Evolutionary conservation across 2,329 filamentous ascomycete species (phyloP).

Genomic region (Clonostachys chloroleuca): DNA sequence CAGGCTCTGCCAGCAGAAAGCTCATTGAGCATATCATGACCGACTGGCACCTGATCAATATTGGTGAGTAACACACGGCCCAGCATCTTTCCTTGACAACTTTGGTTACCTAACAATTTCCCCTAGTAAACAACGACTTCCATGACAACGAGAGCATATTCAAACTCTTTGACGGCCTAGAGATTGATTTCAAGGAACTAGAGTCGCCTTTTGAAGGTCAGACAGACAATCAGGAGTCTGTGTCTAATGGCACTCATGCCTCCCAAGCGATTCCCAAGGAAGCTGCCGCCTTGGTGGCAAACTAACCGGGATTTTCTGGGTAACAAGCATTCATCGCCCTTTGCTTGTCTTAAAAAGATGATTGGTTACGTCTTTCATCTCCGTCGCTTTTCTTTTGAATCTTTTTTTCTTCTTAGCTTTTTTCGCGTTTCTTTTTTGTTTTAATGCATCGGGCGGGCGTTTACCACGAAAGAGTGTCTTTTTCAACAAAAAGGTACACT

Average conservation of each 20-base stretch:
- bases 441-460: not conserved
- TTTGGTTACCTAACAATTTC: constrained; percentile 23
- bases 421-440: constrained; percentile 5
- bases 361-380: not conserved
- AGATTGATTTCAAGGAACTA: constrained; percentile 52
- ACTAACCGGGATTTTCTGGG: not conserved
- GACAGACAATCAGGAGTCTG: constrained; percentile 12
- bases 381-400: not conserved
- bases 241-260: constrained; percentile 6
- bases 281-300: not conserved
- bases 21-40: constrained; percentile 83
- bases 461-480: constrained; percentile 7
- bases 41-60: constrained; percentile 91
- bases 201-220: constrained; percentile 31
- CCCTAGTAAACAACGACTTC: constrained; percentile 89
- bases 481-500: constrained; percentile 17
- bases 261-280: not conserved
- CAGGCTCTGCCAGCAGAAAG: constrained; percentile 69
- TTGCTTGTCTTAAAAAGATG: too few species aligned
- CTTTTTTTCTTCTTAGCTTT: constrained; percentile 6
- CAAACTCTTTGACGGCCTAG: constrained; percentile 75
- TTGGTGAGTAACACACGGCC: constrained; percentile 55
- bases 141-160: constrained; percentile 80
- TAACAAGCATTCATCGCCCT: not conserved
- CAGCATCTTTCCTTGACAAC: not conserved